These are phyloP conservation scores for Pachysolen tannophilus DNA, from an alignment of 805 yeast genomes.

Conservation along the genomic window DNA sequence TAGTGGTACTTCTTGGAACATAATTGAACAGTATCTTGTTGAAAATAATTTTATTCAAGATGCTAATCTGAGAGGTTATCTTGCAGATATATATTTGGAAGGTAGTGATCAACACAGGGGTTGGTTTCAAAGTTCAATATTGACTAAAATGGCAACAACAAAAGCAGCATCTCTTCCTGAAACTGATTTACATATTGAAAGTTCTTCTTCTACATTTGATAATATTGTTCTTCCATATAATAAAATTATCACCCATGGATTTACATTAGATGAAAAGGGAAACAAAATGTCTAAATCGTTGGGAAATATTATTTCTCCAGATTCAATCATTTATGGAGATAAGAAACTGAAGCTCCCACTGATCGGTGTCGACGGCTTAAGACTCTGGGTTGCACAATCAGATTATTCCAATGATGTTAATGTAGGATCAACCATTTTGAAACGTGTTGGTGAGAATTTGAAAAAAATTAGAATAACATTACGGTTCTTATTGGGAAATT, in stretches of 20 bases:
- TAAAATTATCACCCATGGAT: conserved; percentile 85
- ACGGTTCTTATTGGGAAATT: conserved; percentile 73
- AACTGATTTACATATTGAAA: conserved; percentile 22
- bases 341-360: conserved; percentile 42
- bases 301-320: conserved; percentile 75
- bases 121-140: conserved; percentile 93
- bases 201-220: conserved; percentile 17
- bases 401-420: conserved; percentile 79
- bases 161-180: too few species aligned
- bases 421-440: conserved; percentile 63
- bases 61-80: conserved; percentile 27
- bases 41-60: conserved; percentile 24
- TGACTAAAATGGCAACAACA: conserved; percentile 58
- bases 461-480: conserved; percentile 80
- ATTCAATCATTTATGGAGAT: conserved; percentile 56
- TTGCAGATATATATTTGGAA: conserved; percentile 83
- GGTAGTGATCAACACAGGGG: conserved; percentile 99
- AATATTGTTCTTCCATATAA: conserved; percentile 48
- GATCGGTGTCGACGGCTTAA: conserved; percentile 83
- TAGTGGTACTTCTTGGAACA: conserved; percentile 88
- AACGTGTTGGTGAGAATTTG: conserved; percentile 70
- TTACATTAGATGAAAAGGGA: conserved; percentile 78
- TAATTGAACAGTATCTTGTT: conserved; percentile 34
- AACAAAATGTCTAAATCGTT: conserved; percentile 90
- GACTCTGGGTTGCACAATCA: conserved; percentile 86